Base-by-base conservation (phyloP, 768 basidiomycete genomes). In the Polyporus arcularius region DNA sequence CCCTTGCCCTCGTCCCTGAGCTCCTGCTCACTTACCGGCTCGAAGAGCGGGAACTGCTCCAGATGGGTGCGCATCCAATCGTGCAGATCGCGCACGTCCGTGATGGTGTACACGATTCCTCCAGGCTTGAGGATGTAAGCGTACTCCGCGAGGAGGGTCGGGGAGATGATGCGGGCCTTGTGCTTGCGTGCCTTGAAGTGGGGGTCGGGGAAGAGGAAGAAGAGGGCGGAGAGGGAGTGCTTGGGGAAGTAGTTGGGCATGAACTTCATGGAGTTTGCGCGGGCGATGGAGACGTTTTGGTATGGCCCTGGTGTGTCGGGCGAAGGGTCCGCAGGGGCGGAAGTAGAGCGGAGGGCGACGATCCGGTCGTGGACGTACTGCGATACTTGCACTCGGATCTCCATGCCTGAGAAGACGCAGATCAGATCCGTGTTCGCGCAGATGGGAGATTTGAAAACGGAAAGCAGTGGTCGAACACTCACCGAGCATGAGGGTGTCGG, bases 201-300 rank as follows among this genome's bases (percentile, higher is more conserved):
- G 0, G 97, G 97, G 75, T 99, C 97, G 43, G 97, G 97, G 76
- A 98, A 99, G 60, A 98, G 84, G 80, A 99, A 98, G 78, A 99
- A 99, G 52, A 99, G 81, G 50, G 96, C 88, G 18, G 90, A 88
- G 40, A 99, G 80, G 64, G 96, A 96, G 58, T 88, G 88, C 71
- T 96, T 95, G 26, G 82, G 71, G 74, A 99, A 97, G 75, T 94
- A 98, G 75, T 98, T 98, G 6, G 96, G 92, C 57, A 98, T 81
- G 74, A 98, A 98, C 77, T 98, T 98, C 96, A 98, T 98, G 49
- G 94, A 90, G 72, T 99, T 99, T 14, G 92, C 96, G 52, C 97
- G 88, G 64, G 97, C 90, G 64, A 98, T 85, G 39, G 94, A 94
- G 56, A 97, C 85, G 73, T 98, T 98, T 67, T 92, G 86, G 73